Base-by-base conservation (phyloP, 2,329 filamentous ascomycete genomes). In the Cytospora leucostoma region DNA sequence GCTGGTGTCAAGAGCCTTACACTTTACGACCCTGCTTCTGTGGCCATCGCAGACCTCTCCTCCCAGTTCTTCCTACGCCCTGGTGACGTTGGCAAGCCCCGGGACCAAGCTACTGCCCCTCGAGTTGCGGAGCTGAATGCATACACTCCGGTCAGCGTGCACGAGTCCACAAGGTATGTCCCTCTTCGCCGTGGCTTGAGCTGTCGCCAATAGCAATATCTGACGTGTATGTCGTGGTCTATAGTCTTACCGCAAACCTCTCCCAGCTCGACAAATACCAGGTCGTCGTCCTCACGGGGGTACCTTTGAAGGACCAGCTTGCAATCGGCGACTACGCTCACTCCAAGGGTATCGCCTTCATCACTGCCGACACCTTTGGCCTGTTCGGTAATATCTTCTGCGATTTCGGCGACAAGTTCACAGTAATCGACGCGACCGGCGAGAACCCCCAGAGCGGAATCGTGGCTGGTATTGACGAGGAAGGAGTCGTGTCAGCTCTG, bases 1-100 rank as follows among this genome's bases (percentile, higher is more conserved):
- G 95, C 95, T 71, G 95, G 95, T 75, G 95, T 99, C 79, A 99
- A 99, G 84, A 97, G 93, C 73, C 81, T 99, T 70, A 95, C 94
- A 1, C 85, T 99, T 61, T 92, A 93, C 81, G 95, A 99, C 74
- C 94, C 95, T 54, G 87, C 88, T 55, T 92, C 92, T 50, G 90
- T 91, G 60, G 84, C 88, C 69, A 90, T 97, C 70, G 84, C 92
- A 70, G 95, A 99, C 74, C 87, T 99, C 38, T 98, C 95, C 49
- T 91, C 95, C 51, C 95, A 99, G 77, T 99, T 99, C 84, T 99
- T 99, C 84, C 87, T 99, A 27, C 92, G 87, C 63, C 84, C 88
- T 19, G 86, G 89, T 71, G 95, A 99, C 74, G 89, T 98, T 60
- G 95, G 95, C 72, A 96, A 97, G 81, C 90, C 93, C 5, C 88